Percentiles rank a stretch among this genome's conserved stretches.
phyloP scores from a whole-genome alignment of 805 yeast genomes.

The Kuraishia molischiana region DNA sequence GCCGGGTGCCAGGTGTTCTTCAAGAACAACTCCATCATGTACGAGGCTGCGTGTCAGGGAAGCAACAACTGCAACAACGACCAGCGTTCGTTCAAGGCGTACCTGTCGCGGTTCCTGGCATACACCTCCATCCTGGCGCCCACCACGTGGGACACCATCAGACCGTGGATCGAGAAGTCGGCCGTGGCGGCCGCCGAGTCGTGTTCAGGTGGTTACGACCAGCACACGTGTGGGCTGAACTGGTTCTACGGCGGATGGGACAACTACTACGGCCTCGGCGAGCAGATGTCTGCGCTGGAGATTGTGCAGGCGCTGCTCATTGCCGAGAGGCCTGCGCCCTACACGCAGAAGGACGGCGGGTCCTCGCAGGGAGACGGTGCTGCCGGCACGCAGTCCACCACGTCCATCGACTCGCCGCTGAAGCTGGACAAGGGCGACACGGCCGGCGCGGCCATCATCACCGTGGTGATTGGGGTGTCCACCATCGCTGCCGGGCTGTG shows the following conservation, averaged over 20 bases:
- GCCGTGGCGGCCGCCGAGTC: constrained; percentile 68
- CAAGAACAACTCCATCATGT: constrained; percentile 41
- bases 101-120: constrained; percentile 55
- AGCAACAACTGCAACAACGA: constrained; percentile 52
- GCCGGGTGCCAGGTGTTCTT: constrained; percentile 38
- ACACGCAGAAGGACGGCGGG: constrained; percentile 57
- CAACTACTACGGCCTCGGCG: constrained; percentile 67
- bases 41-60: constrained; percentile 65
- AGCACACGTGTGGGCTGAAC: constrained; percentile 73
- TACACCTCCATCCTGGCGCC: constrained; percentile 55
- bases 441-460: constrained; percentile 66
- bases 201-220: constrained; percentile 80
- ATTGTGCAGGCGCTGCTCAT: constrained; percentile 37
- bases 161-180: constrained; percentile 21
- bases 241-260: constrained; percentile 63
- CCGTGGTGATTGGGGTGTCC: constrained; percentile 38
- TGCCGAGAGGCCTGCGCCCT: constrained; percentile 41
- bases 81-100: constrained; percentile 69
- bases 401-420: constrained; percentile 29
- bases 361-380: constrained; percentile 56
- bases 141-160: constrained; percentile 34
- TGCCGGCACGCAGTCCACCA: constrained; percentile 44
- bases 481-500: constrained; percentile 18
- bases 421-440: constrained; percentile 34
- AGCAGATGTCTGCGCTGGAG: constrained; percentile 74